These are phyloP conservation scores for Aspergillus hancockii DNA, from an alignment of 495 filamentous ascomycete genomes.

Conservation along the genomic window DNA sequence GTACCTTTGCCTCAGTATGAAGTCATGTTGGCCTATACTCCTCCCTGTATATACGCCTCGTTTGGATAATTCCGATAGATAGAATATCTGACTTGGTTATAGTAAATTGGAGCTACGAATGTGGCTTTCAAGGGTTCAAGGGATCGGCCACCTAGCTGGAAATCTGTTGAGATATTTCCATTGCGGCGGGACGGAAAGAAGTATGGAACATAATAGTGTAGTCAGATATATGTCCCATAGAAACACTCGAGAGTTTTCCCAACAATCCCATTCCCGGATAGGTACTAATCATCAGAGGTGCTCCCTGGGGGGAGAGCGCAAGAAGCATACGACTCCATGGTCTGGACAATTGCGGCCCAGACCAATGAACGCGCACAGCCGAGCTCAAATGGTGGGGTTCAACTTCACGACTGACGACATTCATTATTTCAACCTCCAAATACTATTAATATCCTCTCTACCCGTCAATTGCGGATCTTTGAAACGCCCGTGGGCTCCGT, in stretches of 20 bases:
- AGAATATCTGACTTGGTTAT: no score
- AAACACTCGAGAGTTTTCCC: no score
- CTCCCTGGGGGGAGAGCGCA: neutral
- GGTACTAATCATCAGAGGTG: no score
- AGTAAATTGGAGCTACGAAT: no score
- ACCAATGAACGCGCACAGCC: conserved; percentile 16
- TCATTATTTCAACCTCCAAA: conserved; percentile 21
- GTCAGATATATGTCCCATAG: no score
- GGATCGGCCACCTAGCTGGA: no score
- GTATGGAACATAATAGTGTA: no score
- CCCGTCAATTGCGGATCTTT: conserved; percentile 1
- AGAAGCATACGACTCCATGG: neutral
- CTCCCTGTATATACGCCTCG: neutral
- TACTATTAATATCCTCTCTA: conserved; percentile 12
- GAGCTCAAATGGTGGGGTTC: conserved; percentile 18
- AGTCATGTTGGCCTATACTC: neutral
- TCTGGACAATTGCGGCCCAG: conserved; percentile 3
- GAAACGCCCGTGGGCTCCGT: conserved; percentile 6
- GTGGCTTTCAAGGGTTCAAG: no score
- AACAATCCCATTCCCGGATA: no score
- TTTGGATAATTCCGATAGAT: no score
- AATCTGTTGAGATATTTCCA: no score
- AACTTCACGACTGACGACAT: conserved; percentile 26
- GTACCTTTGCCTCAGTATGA: neutral
- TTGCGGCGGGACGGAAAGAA: no score